phyloP scores from a whole-genome alignment of 768 basidiomycete genomes.

The Trametopsis cervina region DNA sequence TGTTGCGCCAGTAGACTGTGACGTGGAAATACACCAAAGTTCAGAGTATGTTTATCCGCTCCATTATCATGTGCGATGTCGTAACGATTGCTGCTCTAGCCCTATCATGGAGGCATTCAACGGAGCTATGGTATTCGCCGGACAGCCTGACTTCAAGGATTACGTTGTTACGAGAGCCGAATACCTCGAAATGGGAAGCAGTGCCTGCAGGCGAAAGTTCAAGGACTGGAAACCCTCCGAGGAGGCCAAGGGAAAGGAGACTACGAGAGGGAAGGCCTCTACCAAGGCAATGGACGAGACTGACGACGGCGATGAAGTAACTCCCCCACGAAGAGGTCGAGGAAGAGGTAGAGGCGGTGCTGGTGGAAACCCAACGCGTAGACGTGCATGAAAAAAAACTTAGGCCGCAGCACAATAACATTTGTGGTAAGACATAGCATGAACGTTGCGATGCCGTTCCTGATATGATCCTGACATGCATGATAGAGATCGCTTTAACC shows the following conservation, averaged over 20 bases:
- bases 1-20: conserved; percentile 76
- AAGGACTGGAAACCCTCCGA: conserved; percentile 43
- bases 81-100: conserved; percentile 28
- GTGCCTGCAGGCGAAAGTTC: conserved; percentile 71
- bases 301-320: conserved; percentile 14
- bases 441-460: no score
- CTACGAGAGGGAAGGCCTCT: conserved; percentile 10
- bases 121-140: conserved; percentile 53
- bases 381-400: neutral
- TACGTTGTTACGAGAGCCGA: conserved; percentile 69
- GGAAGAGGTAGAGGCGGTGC: neutral
- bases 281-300: conserved; percentile 13
- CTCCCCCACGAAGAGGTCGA: neutral
- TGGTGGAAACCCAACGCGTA: neutral
- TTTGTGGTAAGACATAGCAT: no score
- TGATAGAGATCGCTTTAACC: no score
- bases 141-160: conserved; percentile 40
- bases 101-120: conserved; percentile 62
- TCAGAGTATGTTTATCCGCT: conserved; percentile 50
- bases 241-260: conserved; percentile 15
- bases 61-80: conserved; percentile 7
- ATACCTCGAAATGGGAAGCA: conserved; percentile 79
- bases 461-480: no score
- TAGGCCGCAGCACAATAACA: no score
- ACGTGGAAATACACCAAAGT: conserved; percentile 67